phyloP scores from a whole-genome alignment of 768 basidiomycete species.

The Boletus vermiculosoides region DNA sequence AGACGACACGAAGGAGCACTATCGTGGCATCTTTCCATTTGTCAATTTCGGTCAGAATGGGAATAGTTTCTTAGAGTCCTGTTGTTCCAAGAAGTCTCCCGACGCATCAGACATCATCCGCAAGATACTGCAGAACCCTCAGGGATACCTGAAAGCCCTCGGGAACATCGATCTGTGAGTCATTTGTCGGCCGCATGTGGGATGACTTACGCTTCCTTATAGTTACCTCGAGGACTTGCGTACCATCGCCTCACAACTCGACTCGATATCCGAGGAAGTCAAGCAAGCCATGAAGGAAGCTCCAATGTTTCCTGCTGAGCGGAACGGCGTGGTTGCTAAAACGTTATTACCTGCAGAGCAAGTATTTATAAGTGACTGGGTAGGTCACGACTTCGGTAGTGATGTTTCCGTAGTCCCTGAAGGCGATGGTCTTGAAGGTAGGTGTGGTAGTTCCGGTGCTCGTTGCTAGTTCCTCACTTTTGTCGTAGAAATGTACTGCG shows the following conservation, averaged over 20 bases:
- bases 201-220: neutral
- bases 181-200: neutral
- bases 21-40: conserved; percentile 13
- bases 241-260: conserved; percentile 9
- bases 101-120: conserved; percentile 10
- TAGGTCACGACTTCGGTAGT: conserved; percentile 1
- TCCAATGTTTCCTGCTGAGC: conserved; percentile 9
- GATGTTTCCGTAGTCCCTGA: conserved; percentile 9
- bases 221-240: conserved; percentile 15
- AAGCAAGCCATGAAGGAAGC: conserved; percentile 6
- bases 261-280: conserved; percentile 9
- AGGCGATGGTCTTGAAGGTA: conserved; percentile 8
- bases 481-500: conserved; percentile 9
- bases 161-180: conserved; percentile 3
- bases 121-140: conserved; percentile 8
- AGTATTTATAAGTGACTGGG: conserved; percentile 15
- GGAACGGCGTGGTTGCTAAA: neutral
- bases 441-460: neutral
- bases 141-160: conserved; percentile 6
- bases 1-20: neutral
- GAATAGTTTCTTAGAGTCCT: conserved; percentile 11
- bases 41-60: conserved; percentile 11
- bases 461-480: neutral
- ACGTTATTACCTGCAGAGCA: conserved; percentile 1
- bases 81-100: conserved; percentile 11